These are phyloP conservation scores for Penicillium chermesinum DNA, from an alignment of 495 filamentous ascomycete species.

Conservation along the genomic window DNA sequence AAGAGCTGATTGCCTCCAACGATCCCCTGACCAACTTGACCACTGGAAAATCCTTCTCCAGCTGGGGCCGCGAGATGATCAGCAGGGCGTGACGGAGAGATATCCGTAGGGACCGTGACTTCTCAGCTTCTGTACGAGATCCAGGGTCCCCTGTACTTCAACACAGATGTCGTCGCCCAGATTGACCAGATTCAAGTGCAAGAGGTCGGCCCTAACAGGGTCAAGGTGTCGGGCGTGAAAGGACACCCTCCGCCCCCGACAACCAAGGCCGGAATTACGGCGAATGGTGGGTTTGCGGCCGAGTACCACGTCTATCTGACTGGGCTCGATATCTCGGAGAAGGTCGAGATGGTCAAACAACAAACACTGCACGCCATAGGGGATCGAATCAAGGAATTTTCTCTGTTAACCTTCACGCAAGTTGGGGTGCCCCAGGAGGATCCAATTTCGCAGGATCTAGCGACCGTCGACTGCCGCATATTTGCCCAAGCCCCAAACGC, in stretches of 20 bases:
- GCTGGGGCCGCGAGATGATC: too few species aligned
- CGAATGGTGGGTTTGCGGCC: constrained; percentile 37
- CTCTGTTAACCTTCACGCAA: not conserved
- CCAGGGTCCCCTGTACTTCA: constrained; percentile 47
- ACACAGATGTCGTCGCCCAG: constrained; percentile 47
- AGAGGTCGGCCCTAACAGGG: constrained; percentile 8
- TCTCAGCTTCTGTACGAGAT: constrained; percentile 51
- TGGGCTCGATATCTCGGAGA: constrained; percentile 36
- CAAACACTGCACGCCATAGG: not conserved
- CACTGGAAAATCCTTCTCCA: too few species aligned
- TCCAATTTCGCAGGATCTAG: not conserved
- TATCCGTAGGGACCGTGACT: constrained; percentile 23
- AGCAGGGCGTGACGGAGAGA: not conserved
- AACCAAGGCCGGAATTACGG: constrained; percentile 44
- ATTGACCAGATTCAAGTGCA: constrained; percentile 36
- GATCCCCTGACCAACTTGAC: too few species aligned
- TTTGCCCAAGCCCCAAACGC: not conserved
- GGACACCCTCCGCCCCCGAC: constrained; percentile 40
- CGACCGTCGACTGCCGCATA: not conserved
- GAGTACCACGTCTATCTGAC: constrained; percentile 28
- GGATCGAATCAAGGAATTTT: not conserved
- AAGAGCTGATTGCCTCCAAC: too few species aligned
- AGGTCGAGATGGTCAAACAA: constrained; percentile 13
- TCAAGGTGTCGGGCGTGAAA: not conserved
- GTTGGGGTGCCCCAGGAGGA: not conserved